Percentiles rank a stretch among this genome's conserved stretches.
These are phyloP conservation scores for Aspergillus nomiae DNA, from an alignment of 2,329 filamentous ascomycete genomes.

Conservation along the genomic window DNA sequence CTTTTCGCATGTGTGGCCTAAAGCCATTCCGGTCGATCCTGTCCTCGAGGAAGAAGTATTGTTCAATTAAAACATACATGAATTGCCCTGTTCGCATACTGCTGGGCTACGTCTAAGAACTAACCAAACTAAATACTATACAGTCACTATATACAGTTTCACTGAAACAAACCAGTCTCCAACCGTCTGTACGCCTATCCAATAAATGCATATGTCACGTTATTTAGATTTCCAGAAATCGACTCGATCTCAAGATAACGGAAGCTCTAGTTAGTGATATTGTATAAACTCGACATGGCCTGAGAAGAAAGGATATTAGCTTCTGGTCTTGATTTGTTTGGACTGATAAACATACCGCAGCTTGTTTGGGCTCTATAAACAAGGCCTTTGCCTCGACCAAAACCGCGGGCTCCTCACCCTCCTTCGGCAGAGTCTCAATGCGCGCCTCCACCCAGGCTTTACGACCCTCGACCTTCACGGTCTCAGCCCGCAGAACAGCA, in stretches of 20 bases:
- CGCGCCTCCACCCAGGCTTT: conserved; percentile 93
- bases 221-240: neutral
- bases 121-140: neutral
- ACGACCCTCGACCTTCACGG: conserved; percentile 82
- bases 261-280: conserved; percentile 18
- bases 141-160: conserved; percentile 6
- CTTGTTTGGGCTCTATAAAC: conserved; percentile 85
- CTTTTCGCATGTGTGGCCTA: neutral
- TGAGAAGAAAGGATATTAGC: conserved; percentile 7
- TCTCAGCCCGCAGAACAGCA: conserved; percentile 76
- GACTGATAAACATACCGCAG: conserved; percentile 61
- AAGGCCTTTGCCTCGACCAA: conserved; percentile 82
- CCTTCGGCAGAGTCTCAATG: conserved; percentile 73
- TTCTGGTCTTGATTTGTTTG: neutral
- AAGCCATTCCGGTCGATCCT: neutral
- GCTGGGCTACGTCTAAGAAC: neutral
- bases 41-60: neutral
- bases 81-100: neutral
- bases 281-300: conserved; percentile 29
- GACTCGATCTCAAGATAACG: neutral
- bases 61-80: neutral
- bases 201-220: neutral
- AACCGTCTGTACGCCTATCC: conserved; percentile 14
- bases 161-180: neutral
- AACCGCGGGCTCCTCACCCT: conserved; percentile 64